Conservation (phyloP, 78 protist species). For the Dictyostelium brefeldianum region DNA sequence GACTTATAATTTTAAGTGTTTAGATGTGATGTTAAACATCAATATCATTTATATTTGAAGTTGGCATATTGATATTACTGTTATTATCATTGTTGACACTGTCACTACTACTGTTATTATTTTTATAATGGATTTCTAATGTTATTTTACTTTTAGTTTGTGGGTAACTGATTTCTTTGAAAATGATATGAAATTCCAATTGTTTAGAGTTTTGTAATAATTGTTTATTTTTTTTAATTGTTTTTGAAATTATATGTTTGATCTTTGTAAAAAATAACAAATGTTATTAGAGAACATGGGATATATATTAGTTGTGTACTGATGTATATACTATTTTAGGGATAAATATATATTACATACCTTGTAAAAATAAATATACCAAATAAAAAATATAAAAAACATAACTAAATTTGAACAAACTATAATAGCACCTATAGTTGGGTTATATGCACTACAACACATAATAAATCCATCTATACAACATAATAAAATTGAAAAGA, state of each 20-base stretch:
- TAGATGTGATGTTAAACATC: not conserved
- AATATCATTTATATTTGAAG: not conserved
- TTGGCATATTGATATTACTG: not conserved
- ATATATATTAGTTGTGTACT: too few species aligned
- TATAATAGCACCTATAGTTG: too few species aligned
- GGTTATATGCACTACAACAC: too few species aligned
- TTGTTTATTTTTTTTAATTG: not conserved
- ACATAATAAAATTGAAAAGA: too few species aligned
- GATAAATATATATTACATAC: too few species aligned
- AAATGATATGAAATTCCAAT: not conserved
- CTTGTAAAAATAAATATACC: too few species aligned
- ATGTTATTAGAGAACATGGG: too few species aligned
- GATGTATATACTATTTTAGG: too few species aligned
- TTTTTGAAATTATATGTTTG: not conserved
- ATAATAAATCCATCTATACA: too few species aligned
- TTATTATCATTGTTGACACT: not conserved
- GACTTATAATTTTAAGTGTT: not conserved
- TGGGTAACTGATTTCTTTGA: not conserved
- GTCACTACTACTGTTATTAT: not conserved
- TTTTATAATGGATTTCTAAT: not conserved
- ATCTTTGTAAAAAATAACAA: not conserved
- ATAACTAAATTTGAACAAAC: too few species aligned
- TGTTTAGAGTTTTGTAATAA: not conserved
- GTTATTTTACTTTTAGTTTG: not conserved
- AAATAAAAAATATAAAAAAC: too few species aligned